These are phyloP conservation scores for Zostera marina DNA, from an alignment of 116 monocot species.

Conservation along the genomic window DNA sequence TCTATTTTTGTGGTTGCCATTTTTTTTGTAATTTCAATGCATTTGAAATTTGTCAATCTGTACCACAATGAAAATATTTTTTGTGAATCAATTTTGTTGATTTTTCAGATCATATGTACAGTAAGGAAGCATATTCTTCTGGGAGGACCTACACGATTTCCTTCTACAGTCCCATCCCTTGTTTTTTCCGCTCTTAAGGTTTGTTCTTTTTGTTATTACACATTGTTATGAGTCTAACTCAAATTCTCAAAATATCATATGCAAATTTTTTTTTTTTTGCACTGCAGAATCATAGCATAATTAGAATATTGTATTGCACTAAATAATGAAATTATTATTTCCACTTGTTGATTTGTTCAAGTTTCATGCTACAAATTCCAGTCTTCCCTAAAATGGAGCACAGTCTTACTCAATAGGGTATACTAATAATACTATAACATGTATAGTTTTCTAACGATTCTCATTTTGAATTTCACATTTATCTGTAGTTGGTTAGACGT, in stretches of 20 bases:
- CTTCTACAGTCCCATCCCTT: slow-evolving; percentile 81
- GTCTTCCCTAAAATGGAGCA: not conserved
- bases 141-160: slow-evolving; percentile 75
- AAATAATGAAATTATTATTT: not conserved
- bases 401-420: not conserved
- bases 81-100: slow-evolving; percentile 2
- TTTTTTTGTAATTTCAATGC: too few relatives aligned
- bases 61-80: not conserved
- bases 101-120: slow-evolving; percentile 73
- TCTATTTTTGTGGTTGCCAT: too few relatives aligned
- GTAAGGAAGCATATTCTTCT: slow-evolving; percentile 88
- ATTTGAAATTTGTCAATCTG: not conserved
- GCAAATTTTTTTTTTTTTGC: not conserved
- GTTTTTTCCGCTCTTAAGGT: slow-evolving; percentile 91
- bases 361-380: not conserved
- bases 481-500: slow-evolving; percentile 57
- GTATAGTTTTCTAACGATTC: not conserved
- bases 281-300: too few relatives aligned
- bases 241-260: not conserved
- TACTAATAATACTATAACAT: not conserved
- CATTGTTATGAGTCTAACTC: not conserved
- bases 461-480: not conserved
- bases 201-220: slow-evolving; percentile 9
- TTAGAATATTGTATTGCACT: too few relatives aligned
- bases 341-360: not conserved